Percentiles rank a stretch among this genome's conserved stretches.
phyloP scores from a whole-genome alignment of 1,139 yeast genomes.

The Saccharomyces hybrid region DNA sequence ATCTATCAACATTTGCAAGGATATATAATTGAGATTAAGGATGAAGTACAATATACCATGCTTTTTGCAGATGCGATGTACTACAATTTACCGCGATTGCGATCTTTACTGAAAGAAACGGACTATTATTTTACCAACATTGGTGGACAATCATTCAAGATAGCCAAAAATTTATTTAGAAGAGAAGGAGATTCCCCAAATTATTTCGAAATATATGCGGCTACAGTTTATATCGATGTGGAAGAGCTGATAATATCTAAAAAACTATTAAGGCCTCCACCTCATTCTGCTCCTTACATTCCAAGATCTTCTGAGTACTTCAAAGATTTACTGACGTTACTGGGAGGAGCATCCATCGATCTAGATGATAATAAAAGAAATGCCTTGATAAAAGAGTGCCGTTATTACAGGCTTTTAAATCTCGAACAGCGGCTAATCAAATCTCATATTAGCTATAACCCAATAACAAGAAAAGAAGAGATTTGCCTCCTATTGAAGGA shows the following conservation, averaged over 20 bases:
- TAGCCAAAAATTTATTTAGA: slow-evolving; percentile 48
- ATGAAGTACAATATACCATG: slow-evolving; percentile 55
- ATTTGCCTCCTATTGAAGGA: slow-evolving; percentile 49
- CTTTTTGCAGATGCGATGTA: slow-evolving; percentile 69
- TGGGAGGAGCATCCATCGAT: slow-evolving; percentile 50
- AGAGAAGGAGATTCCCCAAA: slow-evolving; percentile 69
- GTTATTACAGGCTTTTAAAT: slow-evolving; percentile 66
- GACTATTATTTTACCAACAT: slow-evolving; percentile 52
- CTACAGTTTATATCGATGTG: slow-evolving; percentile 44
- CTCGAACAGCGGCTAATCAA: slow-evolving; percentile 65
- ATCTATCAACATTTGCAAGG: slow-evolving; percentile 74
- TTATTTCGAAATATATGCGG: slow-evolving; percentile 59
- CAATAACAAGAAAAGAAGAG: slow-evolving; percentile 45
- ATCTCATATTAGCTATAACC: slow-evolving; percentile 45
- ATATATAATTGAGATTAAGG: slow-evolving; percentile 51
- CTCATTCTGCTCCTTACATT: slow-evolving; percentile 50
- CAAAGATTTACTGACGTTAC: slow-evolving; percentile 47
- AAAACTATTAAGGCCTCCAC: slow-evolving; percentile 66
- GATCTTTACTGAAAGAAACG: slow-evolving; percentile 42
- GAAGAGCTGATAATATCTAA: slow-evolving; percentile 35
- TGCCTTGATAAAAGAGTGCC: slow-evolving; percentile 58
- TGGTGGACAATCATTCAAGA: slow-evolving; percentile 53
- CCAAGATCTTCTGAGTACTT: slow-evolving; percentile 54
- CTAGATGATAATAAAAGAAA: slow-evolving; percentile 47
- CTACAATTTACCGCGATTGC: slow-evolving; percentile 56